Evolutionary conservation across 345 rosid genomes (phyloP).

Genomic region (Hibiscus trionum): DNA sequence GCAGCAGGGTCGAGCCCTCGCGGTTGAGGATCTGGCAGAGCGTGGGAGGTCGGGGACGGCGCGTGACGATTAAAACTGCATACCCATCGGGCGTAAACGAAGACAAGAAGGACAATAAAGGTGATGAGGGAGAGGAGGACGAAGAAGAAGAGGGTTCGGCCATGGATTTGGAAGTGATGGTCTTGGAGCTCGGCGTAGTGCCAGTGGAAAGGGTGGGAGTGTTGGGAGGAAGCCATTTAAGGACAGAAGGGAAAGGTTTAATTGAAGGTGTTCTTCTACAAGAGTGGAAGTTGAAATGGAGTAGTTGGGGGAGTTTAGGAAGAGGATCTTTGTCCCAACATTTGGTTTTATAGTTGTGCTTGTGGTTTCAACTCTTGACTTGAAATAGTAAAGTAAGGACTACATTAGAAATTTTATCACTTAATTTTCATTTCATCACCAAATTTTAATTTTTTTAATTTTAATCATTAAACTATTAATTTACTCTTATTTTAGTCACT

Average conservation of each 20-base stretch:
- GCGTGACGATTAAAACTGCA: conserved; percentile 16
- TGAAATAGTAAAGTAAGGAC: neutral
- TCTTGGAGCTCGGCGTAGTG: conserved; percentile 34
- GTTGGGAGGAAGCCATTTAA: conserved; percentile 19
- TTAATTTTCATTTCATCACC: too few relatives aligned
- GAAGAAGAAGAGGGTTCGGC: conserved; percentile 34
- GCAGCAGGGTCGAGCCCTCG: conserved; percentile 21
- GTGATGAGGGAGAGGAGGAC: conserved; percentile 21
- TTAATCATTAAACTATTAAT: too few relatives aligned
- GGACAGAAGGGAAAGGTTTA: neutral
- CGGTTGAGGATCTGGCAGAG: conserved; percentile 3
- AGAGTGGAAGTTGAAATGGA: neutral
- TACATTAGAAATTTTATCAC: too few relatives aligned
- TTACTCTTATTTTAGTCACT: too few relatives aligned
- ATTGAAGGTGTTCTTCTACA: neutral
- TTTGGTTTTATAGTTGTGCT: neutral
- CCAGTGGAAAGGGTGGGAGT: conserved; percentile 33
- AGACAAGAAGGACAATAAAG: conserved; percentile 24
- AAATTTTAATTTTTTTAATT: too few relatives aligned
- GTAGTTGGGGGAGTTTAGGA: neutral
- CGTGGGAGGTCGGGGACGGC: neutral
- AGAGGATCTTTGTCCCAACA: neutral
- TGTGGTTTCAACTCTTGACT: neutral
- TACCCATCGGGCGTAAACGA: conserved; percentile 35
- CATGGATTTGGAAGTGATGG: conserved; percentile 32